phyloP scores from a whole-genome alignment of 1,284 basidiomycete species.

The Ustilago sp. region DNA sequence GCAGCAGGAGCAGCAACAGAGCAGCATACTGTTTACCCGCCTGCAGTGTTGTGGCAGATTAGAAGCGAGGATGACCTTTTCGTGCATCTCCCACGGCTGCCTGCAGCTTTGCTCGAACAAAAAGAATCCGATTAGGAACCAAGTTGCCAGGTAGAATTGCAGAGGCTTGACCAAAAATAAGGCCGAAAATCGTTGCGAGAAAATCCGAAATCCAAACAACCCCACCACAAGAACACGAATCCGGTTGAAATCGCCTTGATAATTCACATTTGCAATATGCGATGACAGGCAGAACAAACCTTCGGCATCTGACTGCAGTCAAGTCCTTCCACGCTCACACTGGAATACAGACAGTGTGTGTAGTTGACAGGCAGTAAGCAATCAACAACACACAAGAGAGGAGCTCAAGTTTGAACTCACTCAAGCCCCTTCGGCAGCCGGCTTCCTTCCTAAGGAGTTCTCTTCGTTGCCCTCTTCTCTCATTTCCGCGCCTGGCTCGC shows the following conservation, averaged over 20 bases:
- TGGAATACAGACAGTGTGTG: not conserved
- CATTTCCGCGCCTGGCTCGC: not conserved
- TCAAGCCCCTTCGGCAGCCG: not conserved
- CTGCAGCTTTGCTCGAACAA: not conserved
- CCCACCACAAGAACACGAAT: slow-evolving; percentile 9
- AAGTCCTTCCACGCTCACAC: not conserved
- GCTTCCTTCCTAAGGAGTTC: not conserved
- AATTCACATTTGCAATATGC: slow-evolving; percentile 5
- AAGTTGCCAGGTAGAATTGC: not conserved
- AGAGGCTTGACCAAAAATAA: slow-evolving; percentile 6
- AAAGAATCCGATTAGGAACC: slow-evolving; percentile 13
- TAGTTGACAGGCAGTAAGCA: slow-evolving; percentile 9
- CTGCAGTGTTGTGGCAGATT: not conserved
- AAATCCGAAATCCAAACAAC: not conserved
- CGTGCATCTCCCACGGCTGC: slow-evolving; percentile 10
- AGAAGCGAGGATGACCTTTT: slow-evolving; percentile 15
- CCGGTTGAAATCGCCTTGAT: slow-evolving; percentile 9
- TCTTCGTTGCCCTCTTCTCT: not conserved
- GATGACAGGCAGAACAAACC: slow-evolving; percentile 10
- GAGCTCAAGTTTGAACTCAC: not conserved
- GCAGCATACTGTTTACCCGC: slow-evolving; percentile 9
- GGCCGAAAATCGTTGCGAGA: not conserved
- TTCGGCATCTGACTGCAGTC: slow-evolving; percentile 18
- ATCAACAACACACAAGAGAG: not conserved
- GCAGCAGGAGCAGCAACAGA: not conserved